These are phyloP conservation scores for Yamadazyma blattariae DNA, from an alignment of 1,139 yeast genomes.

Conservation along the genomic window DNA sequence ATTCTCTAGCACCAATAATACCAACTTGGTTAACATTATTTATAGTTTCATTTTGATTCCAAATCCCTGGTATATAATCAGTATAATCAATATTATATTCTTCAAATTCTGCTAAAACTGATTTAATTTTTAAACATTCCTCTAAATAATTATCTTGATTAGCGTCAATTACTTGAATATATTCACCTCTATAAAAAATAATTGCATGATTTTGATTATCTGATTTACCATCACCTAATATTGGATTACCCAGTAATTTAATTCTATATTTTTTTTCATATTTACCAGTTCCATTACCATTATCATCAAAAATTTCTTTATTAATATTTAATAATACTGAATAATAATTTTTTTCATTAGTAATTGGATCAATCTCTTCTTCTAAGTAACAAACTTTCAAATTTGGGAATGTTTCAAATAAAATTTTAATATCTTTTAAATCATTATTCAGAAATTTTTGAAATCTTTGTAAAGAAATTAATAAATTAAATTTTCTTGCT, in stretches of 20 bases:
- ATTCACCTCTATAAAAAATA: conserved; percentile 82
- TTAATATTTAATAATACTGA: conserved; percentile 63
- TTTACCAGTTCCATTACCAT: conserved; percentile 37
- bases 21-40: conserved; percentile 47
- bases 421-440: conserved; percentile 49
- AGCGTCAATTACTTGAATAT: conserved; percentile 83
- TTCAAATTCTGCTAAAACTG: conserved; percentile 77
- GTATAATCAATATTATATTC: conserved; percentile 38
- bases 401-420: conserved; percentile 62
- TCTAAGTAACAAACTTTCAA: conserved; percentile 60
- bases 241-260: conserved; percentile 78
- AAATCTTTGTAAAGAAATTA: conserved; percentile 72
- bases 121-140: conserved; percentile 79
- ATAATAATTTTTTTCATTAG: conserved; percentile 40
- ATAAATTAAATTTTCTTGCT: conserved; percentile 59
- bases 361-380: conserved; percentile 34
- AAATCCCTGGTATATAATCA: conserved; percentile 42
- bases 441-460: conserved; percentile 52
- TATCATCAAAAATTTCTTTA: conserved; percentile 20
- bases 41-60: conserved; percentile 1
- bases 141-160: conserved; percentile 86
- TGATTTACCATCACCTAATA: conserved; percentile 86
- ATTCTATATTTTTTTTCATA: conserved; percentile 40
- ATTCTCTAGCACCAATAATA: conserved; percentile 84
- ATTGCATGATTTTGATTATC: conserved; percentile 81